Percentiles rank a stretch among this genome's conserved stretches.
Conservation (phyloP, 2,329 filamentous ascomycete species). For the Didymella keratinophila region DNA sequence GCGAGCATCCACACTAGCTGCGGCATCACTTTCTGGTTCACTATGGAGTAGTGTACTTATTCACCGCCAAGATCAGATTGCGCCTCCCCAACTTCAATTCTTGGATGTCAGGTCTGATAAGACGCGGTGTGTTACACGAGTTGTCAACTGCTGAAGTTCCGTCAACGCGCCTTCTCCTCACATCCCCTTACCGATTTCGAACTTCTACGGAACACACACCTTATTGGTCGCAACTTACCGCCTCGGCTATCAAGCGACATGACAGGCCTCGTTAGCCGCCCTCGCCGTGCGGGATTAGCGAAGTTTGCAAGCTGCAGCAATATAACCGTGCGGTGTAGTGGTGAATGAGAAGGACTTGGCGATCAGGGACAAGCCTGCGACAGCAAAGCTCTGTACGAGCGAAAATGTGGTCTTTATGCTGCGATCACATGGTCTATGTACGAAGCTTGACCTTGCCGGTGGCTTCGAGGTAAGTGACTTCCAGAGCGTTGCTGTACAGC, state of each 20-base stretch:
- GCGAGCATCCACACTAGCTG: not conserved
- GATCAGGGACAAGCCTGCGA: not conserved
- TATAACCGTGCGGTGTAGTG: not conserved
- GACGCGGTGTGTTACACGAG: not conserved
- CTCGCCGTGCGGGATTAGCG: slow-evolving; percentile 1
- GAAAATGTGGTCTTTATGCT: slow-evolving; percentile 1
- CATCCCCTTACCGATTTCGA: slow-evolving; percentile 4
- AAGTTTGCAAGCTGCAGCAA: slow-evolving; percentile 6
- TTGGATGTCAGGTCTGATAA: not conserved
- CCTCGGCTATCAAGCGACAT: slow-evolving; percentile 2
- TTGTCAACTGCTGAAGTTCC: not conserved
- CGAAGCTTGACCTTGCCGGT: not conserved
- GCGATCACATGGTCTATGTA: not conserved
- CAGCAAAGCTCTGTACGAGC: not conserved
- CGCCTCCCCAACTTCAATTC: not conserved
- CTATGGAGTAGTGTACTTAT: not conserved
- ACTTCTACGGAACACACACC: not conserved
- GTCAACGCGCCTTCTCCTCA: not conserved
- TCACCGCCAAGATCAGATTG: not conserved
- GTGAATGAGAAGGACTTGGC: slow-evolving; percentile 2
- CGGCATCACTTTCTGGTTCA: not conserved
- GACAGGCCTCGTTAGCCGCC: slow-evolving; percentile 2
- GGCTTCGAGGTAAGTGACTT: not conserved
- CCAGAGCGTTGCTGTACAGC: not conserved
- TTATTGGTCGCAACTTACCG: not conserved